Base-by-base conservation (phyloP, 805 yeast genomes). In the Ogataea polymorpha region DNA sequence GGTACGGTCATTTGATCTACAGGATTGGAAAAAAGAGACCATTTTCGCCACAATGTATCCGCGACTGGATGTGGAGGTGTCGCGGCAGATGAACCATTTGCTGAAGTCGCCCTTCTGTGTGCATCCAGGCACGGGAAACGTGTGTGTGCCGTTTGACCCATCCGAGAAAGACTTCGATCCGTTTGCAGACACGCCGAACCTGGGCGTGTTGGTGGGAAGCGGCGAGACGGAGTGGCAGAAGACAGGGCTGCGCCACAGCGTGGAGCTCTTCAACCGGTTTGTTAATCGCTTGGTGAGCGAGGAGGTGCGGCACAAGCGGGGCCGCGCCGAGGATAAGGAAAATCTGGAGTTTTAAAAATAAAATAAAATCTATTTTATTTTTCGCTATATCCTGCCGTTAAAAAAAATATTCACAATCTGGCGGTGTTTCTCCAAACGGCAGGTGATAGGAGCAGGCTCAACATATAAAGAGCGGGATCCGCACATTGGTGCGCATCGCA, bases 71-170 rank as follows among this genome's bases (percentile, higher is more conserved):
- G 80, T 86, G 35, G 95, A 90, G 62, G 99, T 93, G 25, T 85
- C 98, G 6, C 76, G 82, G 51, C 93, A 86, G 60, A 72, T 90
- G 56, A 87, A 82, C 65, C 99, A 93, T 69, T 80, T 93, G 65
- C 74, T 93, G 54, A 93, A 93, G 60, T 86, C 97, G 1, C 99
- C 99, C 13, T 93, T 93, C 61, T 91, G 98, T 68, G 81, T 93
- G 31, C 99, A 93, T 62, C 99, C 99, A 2, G 82, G 88, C 2
- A 93, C 99, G 0, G 96, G 96, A 6, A 84, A 86, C 54, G 86
- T 93, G 3, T 93, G 98, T 76, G 96, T 93, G 6, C 96, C 98
- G 0, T 83, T 78, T 48, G 79, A 77, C 51, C 80, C 82, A 1
- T 41, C 42, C 0, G 57, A 48, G 4, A 57, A 65, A 28, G 79